A percentile compares a stretch with the other conserved stretches of the same genome.
These are phyloP conservation scores for Aureobasidium pullulans DNA, from an alignment of 2,329 filamentous ascomycete species.

Conservation along the genomic window DNA sequence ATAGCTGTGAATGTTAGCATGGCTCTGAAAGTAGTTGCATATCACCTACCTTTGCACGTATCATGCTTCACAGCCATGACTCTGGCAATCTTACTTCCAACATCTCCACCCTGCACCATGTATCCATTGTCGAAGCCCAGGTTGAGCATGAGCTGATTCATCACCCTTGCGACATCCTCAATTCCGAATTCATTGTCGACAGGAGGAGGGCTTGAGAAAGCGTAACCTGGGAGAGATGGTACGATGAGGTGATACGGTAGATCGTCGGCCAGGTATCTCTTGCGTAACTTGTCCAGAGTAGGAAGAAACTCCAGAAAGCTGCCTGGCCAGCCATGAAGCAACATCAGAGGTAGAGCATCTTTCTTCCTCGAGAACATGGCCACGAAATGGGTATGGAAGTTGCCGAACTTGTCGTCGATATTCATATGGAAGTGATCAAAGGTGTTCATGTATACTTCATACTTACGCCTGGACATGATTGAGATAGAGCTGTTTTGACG, in stretches of 20 bases:
- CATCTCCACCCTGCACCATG: slow-evolving; percentile 50
- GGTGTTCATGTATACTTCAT: not conserved
- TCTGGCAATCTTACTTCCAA: slow-evolving; percentile 41
- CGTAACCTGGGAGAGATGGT: slow-evolving; percentile 49
- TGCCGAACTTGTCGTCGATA: slow-evolving; percentile 33
- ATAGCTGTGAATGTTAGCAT: not conserved
- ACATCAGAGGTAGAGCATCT: slow-evolving; percentile 44
- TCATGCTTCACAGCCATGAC: slow-evolving; percentile 35
- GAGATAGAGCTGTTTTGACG: not conserved
- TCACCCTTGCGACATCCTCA: slow-evolving; percentile 34
- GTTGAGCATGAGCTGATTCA: slow-evolving; percentile 46
- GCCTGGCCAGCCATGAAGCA: slow-evolving; percentile 50
- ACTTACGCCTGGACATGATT: not conserved
- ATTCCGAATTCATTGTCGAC: slow-evolving; percentile 37
- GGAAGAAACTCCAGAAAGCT: slow-evolving; percentile 50
- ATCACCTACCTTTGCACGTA: slow-evolving; percentile 40
- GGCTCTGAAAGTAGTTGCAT: too few species aligned
- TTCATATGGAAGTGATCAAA: slow-evolving; percentile 35
- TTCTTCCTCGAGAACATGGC: slow-evolving; percentile 45
- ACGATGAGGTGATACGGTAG: slow-evolving; percentile 52
- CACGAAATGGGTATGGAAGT: slow-evolving; percentile 44
- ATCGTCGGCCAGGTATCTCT: slow-evolving; percentile 39
- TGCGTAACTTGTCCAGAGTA: slow-evolving; percentile 39
- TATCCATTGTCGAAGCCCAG: slow-evolving; percentile 49
- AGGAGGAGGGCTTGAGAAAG: slow-evolving; percentile 43